Evolutionary conservation across 176 grass and related monocot genomes (phyloP), one percentile per base, ranked within the genome.

Genomic region (Neostapfia colusana): DNA sequence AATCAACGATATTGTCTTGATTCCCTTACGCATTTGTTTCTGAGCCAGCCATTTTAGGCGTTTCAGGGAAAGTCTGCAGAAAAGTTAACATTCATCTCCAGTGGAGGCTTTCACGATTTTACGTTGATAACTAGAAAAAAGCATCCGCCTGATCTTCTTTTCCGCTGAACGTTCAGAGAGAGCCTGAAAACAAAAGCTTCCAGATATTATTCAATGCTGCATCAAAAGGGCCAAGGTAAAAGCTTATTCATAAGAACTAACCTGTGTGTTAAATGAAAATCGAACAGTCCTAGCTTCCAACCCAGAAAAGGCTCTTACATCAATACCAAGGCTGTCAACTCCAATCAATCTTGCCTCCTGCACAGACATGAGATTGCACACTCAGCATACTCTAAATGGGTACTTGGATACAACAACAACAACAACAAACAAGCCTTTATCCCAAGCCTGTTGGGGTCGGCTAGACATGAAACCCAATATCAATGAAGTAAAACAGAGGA

Each of bases 101-200:
- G 48, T 24, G 7, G 84, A 60, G 79, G 74, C 34, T 91, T 83
- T 89, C 60, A 54, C 21, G 2, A 34, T 70, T 80, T 99, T 99
- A 11, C 82, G 79, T 43, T 84, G 85, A 38, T 77, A 75, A 8
- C 83, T 83, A 0, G 87, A 82, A 35, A 90, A 99, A 88, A 95
- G 85, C 92, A 99, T 95, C 59, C 89, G 72, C 34, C 82, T 95
- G 66, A 95, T 99, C 83, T 99, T 99, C 80, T 90, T 95, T 82
- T 95, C 87, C 57, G 91, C 92, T 28, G 89, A 86, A 69, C 82
- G 93, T 85, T 92, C 89, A 48, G 87, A 92, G 2, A 81, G 79
- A 11, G 85, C 92, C 95, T 99, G 80, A 59, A 81, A 70, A 70
- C 60, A 88, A 70, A 65, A 65, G 18, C 18, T 38, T 50, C 14